Evolutionary conservation across 768 basidiomycete genomes (phyloP).

Genomic region (Lactifluus volemus): DNA sequence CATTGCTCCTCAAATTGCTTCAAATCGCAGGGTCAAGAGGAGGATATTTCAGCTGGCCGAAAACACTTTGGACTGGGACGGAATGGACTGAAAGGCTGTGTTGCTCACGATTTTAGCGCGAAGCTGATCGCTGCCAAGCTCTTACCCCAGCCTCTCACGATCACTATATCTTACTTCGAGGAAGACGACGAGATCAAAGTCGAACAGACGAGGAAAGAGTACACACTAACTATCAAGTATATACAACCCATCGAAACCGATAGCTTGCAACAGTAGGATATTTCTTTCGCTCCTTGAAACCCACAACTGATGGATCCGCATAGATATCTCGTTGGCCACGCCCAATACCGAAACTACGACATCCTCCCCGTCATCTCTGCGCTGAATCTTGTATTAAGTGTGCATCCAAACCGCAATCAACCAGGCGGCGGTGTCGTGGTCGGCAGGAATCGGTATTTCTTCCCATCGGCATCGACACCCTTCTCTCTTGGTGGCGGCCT

Average conservation of each 20-base stretch:
- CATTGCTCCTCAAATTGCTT: constrained; percentile 31
- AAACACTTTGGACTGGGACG: constrained; percentile 32
- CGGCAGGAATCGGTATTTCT: constrained; percentile 47
- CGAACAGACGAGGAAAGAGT: constrained; percentile 31
- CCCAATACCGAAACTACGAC: constrained; percentile 36
- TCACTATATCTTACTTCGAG: constrained; percentile 36
- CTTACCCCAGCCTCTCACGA: constrained; percentile 35
- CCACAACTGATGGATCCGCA: constrained; percentile 7
- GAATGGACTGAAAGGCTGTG: constrained; percentile 32
- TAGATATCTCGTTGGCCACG: constrained; percentile 40
- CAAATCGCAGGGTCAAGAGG: constrained; percentile 33
- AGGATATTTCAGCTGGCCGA: constrained; percentile 45
- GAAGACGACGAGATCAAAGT: constrained; percentile 33
- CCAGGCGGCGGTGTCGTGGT: constrained; percentile 40
- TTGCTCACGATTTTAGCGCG: constrained; percentile 41
- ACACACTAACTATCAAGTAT: constrained; percentile 36
- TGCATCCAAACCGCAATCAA: constrained; percentile 32
- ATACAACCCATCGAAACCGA: constrained; percentile 37
- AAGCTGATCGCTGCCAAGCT: constrained; percentile 36
- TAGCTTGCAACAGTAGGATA: constrained; percentile 31
- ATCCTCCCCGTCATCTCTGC: constrained; percentile 40
- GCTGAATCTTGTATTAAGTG: constrained; percentile 40
- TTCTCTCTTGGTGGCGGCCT: constrained; percentile 41
- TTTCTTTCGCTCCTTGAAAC: neutral
- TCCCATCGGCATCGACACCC: constrained; percentile 27